Percentiles rank a stretch among this genome's conserved stretches.
Conservation (phyloP, 1,284 basidiomycete species). For the Omphalotus olearius region DNA sequence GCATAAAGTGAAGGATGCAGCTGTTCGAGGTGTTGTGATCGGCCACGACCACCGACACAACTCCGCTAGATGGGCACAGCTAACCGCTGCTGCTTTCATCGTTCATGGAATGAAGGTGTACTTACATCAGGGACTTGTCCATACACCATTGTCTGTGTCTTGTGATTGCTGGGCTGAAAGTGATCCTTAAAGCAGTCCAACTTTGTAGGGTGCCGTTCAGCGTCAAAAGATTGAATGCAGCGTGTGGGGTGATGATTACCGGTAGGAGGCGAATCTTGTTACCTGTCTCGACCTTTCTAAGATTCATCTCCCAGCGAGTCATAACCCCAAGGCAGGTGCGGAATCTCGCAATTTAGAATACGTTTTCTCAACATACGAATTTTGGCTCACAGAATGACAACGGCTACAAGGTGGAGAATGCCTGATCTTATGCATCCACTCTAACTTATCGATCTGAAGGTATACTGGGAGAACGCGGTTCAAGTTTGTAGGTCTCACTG, state of each 20-base stretch:
- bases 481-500: constrained; percentile 42
- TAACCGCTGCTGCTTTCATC: constrained; percentile 71
- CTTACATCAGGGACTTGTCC: constrained; percentile 65
- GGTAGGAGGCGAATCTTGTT: constrained; percentile 35
- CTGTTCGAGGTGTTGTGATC: constrained; percentile 65
- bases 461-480: constrained; percentile 83
- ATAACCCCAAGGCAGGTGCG: constrained; percentile 71
- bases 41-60: constrained; percentile 81
- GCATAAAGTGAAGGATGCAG: constrained; percentile 46
- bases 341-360: neutral
- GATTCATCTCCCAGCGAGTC: constrained; percentile 52
- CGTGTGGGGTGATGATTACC: constrained; percentile 86
- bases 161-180: neutral
- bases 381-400: constrained; percentile 61
- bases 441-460: constrained; percentile 34
- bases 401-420: constrained; percentile 66
- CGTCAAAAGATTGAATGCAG: constrained; percentile 60
- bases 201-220: constrained; percentile 64
- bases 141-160: constrained; percentile 72
- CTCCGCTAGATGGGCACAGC: constrained; percentile 69
- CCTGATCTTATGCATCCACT: neutral
- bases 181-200: too few species aligned
- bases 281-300: neutral
- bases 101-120: constrained; percentile 63
- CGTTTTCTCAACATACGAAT: neutral